Conservation (phyloP, 768 basidiomycete genomes). For the Tricholoma flavovirens region DNA sequence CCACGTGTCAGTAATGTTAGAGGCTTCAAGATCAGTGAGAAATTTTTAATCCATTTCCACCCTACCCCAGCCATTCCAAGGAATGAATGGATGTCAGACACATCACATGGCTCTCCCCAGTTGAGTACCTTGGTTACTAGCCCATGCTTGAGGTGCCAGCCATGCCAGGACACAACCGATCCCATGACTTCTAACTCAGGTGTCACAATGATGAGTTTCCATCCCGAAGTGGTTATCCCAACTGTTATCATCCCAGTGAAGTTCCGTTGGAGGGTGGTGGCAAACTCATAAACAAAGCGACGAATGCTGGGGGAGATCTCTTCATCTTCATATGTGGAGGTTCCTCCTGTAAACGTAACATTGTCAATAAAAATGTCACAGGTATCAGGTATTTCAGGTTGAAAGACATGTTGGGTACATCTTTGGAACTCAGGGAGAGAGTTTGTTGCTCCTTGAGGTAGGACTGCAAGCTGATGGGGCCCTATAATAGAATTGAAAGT, state of each 20-base stretch:
- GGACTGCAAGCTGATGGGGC: constrained; percentile 13
- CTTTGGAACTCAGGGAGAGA: constrained; percentile 28
- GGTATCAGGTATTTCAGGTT: constrained; percentile 8
- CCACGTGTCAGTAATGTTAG: constrained; percentile 15
- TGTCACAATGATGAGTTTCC: constrained; percentile 20
- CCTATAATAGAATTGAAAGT: constrained; percentile 26
- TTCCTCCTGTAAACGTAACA: constrained; percentile 13
- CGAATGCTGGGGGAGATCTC: constrained; percentile 19
- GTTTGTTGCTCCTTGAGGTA: constrained; percentile 31
- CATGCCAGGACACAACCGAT: constrained; percentile 19
- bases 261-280: constrained; percentile 15
- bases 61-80: constrained; percentile 19
- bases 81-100: constrained; percentile 19
- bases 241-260: constrained; percentile 16
- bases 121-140: constrained; percentile 22
- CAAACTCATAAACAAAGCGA: constrained; percentile 24
- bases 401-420: constrained; percentile 10
- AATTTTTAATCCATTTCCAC: constrained; percentile 20
- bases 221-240: constrained; percentile 28
- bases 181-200: constrained; percentile 24
- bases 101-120: constrained; percentile 14
- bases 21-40: constrained; percentile 19
- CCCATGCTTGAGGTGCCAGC: constrained; percentile 21
- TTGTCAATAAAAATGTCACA: constrained; percentile 19
- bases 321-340: constrained; percentile 11